A percentile compares a stretch with the other conserved stretches of the same genome.
Conservation (phyloP, 2,329 filamentous ascomycete species). For the Trichoderma atrobrunneum region DNA sequence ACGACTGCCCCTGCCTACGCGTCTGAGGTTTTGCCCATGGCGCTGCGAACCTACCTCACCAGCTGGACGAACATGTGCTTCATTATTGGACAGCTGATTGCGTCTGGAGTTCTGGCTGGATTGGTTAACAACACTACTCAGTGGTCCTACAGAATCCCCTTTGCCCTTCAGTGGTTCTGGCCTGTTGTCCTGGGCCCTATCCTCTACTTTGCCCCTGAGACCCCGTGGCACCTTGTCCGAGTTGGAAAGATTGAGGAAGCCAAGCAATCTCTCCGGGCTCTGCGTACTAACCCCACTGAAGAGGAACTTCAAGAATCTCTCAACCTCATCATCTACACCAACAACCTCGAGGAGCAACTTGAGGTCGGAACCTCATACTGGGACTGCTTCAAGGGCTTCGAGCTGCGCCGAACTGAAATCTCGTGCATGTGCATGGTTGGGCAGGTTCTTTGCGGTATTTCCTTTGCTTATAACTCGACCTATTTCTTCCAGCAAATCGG, state of each 20-base stretch:
- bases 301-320: conserved; percentile 25
- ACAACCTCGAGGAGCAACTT: conserved; percentile 38
- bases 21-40: conserved; percentile 39
- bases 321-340: conserved; percentile 42
- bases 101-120: conserved; percentile 32
- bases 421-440: conserved; percentile 30
- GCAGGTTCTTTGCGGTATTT: conserved; percentile 15
- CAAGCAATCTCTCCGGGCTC: conserved; percentile 31
- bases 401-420: conserved; percentile 51
- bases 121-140: conserved; percentile 32
- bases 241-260: conserved; percentile 35
- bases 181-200: conserved; percentile 40
- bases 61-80: conserved; percentile 48
- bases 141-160: conserved; percentile 48
- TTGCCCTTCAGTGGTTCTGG: conserved; percentile 50
- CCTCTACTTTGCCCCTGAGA: conserved; percentile 44
- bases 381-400: conserved; percentile 45
- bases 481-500: conserved; percentile 40
- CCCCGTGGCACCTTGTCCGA: conserved; percentile 44
- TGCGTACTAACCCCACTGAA: conserved; percentile 24
- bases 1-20: conserved; percentile 48
- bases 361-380: conserved; percentile 38
- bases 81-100: conserved; percentile 45
- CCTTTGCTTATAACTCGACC: conserved; percentile 38
- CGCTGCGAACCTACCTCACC: conserved; percentile 44